Evolutionary conservation across 2,329 filamentous ascomycete genomes (phyloP), one percentile per base, ranked within the genome.

Genomic region (Stylonectria norvegica): DNA sequence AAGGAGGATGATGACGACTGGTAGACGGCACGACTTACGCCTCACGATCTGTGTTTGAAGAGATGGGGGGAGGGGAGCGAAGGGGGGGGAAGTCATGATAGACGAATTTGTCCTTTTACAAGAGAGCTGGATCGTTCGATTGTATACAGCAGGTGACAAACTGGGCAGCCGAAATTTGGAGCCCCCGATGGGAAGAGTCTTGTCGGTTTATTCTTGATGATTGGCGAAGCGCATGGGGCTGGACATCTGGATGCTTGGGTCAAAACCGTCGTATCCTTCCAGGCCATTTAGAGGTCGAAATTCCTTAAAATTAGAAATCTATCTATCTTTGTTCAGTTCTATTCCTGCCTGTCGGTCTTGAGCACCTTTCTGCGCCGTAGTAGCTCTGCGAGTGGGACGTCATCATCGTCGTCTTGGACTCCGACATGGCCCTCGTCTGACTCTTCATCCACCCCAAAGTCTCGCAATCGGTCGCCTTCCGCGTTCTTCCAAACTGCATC

Each of bases 391-490:
- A 91, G 64, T 0, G 86, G 86, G 11, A 91, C 66, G 52, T 89
- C 81, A 1, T 78, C 74, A 12, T 77, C 73, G 6, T 64, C 61
- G 4, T 57, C 56, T 3, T 47, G 30, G 7, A 47, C 45, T 9
- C 37, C 41, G 12, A 48, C 49, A 9, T 42, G 42, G 18, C 56
- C 57, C 2, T 42, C 45, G 41, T 89, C 83, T 0, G 75, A 76
- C 11, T 86, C 84, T 55, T 89, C 85, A 52, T 91, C 87, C 0
- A 93, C 86, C 2, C 87, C 87, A 56, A 83, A 93, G 55, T 93
- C 87, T 29, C 76, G 72, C 35, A 93, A 64, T 22, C 79, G 71
- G 57, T 91, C 85, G 2, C 86, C 87, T 37, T 91, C 86, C 0
- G 78, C 73, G 50, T 90, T 91, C 0, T 73, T 79, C 86, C 86